These are phyloP conservation scores for Fraxinus sp. DNA, from an alignment of 305 asterid genomes.

Conservation along the genomic window DNA sequence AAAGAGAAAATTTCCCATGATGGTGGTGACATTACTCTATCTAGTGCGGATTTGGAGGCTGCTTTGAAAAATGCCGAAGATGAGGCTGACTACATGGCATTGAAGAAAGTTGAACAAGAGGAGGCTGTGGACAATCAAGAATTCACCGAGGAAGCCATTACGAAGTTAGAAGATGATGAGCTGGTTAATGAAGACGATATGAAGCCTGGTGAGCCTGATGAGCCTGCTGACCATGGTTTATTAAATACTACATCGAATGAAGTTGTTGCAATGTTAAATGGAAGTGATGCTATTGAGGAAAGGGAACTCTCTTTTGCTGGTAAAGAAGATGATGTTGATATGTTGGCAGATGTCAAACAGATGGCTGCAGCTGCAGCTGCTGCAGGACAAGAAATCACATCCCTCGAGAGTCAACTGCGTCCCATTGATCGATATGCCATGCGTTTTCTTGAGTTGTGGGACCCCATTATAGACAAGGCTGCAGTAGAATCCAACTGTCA, in stretches of 20 bases:
- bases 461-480: slow-evolving; percentile 83
- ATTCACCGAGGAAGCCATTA: slow-evolving; percentile 90
- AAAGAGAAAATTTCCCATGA: slow-evolving; percentile 41
- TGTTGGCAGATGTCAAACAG: slow-evolving; percentile 95
- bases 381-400: slow-evolving; percentile 76
- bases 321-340: slow-evolving; percentile 84
- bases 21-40: slow-evolving; percentile 55
- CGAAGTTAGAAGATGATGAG: slow-evolving; percentile 88
- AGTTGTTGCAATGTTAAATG: slow-evolving; percentile 30
- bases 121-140: slow-evolving; percentile 99
- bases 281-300: slow-evolving; percentile 54
- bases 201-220: slow-evolving; percentile 63
- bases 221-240: slow-evolving; percentile 50
- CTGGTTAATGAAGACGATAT: slow-evolving; percentile 79
- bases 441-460: slow-evolving; percentile 91
- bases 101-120: slow-evolving; percentile 96
- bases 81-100: slow-evolving; percentile 99
- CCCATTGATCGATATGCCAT: slow-evolving; percentile 95
- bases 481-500: slow-evolving; percentile 54
- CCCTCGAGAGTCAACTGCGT: slow-evolving; percentile 88
- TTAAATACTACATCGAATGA: slow-evolving; percentile 39
- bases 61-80: slow-evolving; percentile 97
- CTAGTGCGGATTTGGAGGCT: slow-evolving; percentile 92
- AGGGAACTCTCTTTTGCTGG: slow-evolving; percentile 45
- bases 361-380: slow-evolving; percentile 97